Evolutionary conservation across 768 basidiomycete genomes (phyloP).

Genomic region (Lactifluus pinguis): DNA sequence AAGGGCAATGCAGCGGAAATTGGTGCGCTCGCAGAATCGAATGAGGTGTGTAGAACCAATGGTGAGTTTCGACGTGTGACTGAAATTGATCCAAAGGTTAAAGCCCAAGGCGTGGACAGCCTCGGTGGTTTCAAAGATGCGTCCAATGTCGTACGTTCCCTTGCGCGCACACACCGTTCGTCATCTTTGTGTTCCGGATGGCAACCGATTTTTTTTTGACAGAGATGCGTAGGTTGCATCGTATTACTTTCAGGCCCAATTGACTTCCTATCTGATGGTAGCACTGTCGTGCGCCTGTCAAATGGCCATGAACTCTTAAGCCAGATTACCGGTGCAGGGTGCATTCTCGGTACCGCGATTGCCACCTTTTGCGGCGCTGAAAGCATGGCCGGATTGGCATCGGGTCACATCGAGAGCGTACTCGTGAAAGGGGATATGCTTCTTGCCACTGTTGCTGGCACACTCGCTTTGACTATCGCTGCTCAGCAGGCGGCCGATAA

Average conservation of each 20-base stretch:
- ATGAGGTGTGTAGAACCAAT: conserved; percentile 42
- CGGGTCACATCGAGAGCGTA: conserved; percentile 26
- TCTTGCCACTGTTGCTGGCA: conserved; percentile 66
- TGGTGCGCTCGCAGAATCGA: conserved; percentile 63
- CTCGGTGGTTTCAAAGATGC: conserved; percentile 79
- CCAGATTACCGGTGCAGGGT: conserved; percentile 85
- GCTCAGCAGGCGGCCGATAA: conserved; percentile 48
- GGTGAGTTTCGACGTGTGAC: not conserved
- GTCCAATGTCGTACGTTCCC: conserved; percentile 49
- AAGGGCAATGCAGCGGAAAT: conserved; percentile 94
- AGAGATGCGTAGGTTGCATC: conserved; percentile 51
- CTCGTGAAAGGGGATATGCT: conserved; percentile 76
- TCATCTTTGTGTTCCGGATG: not conserved
- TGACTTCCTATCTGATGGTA: conserved; percentile 84
- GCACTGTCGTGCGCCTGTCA: conserved; percentile 49
- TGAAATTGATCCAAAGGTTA: conserved; percentile 34
- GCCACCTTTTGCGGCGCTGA: conserved; percentile 76
- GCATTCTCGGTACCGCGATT: conserved; percentile 68
- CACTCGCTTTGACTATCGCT: conserved; percentile 51
- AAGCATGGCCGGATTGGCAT: conserved; percentile 32
- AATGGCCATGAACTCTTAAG: conserved; percentile 74
- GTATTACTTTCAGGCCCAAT: conserved; percentile 69
- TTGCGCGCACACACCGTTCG: conserved; percentile 73
- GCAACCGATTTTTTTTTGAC: not conserved
- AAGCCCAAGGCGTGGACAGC: conserved; percentile 78